Evolutionary conservation across 176 grass and related monocot species (phyloP).

Genomic region (Alloteropsis semialata): DNA sequence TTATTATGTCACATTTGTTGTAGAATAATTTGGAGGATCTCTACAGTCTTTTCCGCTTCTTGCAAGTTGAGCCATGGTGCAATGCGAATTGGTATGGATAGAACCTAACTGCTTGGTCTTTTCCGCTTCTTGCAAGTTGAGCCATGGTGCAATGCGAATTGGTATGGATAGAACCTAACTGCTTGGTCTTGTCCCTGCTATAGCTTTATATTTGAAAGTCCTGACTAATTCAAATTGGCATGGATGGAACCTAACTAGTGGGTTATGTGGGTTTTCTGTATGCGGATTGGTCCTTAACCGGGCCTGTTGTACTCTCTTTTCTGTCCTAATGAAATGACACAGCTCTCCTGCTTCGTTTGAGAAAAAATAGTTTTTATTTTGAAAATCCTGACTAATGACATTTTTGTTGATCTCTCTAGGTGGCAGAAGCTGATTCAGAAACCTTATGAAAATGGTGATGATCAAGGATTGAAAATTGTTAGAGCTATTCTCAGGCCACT

Average conservation of each 20-base stretch:
- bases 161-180: slow-evolving; percentile 41
- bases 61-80: slow-evolving; percentile 86
- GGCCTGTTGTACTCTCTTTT: no score
- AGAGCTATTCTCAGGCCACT: slow-evolving; percentile 84
- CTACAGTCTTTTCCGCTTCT: slow-evolving; percentile 92
- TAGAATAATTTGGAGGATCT: slow-evolving; percentile 95
- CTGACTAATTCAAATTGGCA: no score
- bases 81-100: slow-evolving; percentile 62
- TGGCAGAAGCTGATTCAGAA: slow-evolving; percentile 80
- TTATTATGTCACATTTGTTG: background rate
- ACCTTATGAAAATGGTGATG: slow-evolving; percentile 87
- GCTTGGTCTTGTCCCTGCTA: slow-evolving; percentile 5
- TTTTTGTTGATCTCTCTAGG: slow-evolving; percentile 40
- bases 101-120: slow-evolving; percentile 28
- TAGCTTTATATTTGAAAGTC: no score
- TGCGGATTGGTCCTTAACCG: no score
- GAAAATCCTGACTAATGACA: background rate
- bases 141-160: slow-evolving; percentile 75
- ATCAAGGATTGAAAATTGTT: slow-evolving; percentile 74
- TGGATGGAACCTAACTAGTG: no score
- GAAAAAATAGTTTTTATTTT: no score
- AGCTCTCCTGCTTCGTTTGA: no score
- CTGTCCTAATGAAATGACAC: no score
- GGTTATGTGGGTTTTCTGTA: no score
- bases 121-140: slow-evolving; percentile 87